These are phyloP conservation scores for Penicillium brasilianum DNA, from an alignment of 2,329 filamentous ascomycete genomes.

Conservation along the genomic window DNA sequence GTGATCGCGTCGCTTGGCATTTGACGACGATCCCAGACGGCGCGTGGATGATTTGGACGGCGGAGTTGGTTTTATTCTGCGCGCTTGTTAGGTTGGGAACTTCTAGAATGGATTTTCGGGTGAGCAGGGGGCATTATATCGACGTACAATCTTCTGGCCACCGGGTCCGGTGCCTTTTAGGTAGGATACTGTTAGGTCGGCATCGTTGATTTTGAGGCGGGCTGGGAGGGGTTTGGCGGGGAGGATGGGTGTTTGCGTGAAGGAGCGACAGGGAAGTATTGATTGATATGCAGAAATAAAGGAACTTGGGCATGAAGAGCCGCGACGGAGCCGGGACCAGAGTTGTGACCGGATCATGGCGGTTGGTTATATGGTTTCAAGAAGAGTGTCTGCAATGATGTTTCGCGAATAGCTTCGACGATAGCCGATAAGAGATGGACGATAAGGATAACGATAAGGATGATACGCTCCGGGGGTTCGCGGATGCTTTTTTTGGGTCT, in stretches of 20 bases:
- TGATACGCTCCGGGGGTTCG: not conserved
- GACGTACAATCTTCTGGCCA: constrained; percentile 85
- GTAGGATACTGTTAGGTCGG: constrained; percentile 82
- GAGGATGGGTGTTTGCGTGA: constrained; percentile 31
- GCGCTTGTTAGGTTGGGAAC: not conserved
- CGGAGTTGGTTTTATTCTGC: constrained; percentile 95
- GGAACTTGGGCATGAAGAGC: not conserved
- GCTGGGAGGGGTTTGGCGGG: constrained; percentile 71
- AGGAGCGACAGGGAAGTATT: constrained; percentile 15
- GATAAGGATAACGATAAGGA: constrained; percentile 15
- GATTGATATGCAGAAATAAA: not conserved
- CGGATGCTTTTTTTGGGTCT: not conserved
- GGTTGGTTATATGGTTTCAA: not conserved
- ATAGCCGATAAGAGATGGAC: constrained; percentile 15
- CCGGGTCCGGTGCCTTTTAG: constrained; percentile 91
- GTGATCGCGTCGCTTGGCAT: constrained; percentile 86
- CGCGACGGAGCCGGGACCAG: not conserved
- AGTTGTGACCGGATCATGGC: constrained; percentile 17
- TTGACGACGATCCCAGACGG: constrained; percentile 94
- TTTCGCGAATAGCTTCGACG: constrained; percentile 5
- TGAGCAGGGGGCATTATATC: not conserved
- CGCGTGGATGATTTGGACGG: constrained; percentile 87
- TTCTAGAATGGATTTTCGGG: not conserved
- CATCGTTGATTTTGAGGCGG: constrained; percentile 74
- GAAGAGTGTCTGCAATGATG: constrained; percentile 2